Base-by-base conservation (phyloP, 768 basidiomycete species). In the Suillus decipiens region DNA sequence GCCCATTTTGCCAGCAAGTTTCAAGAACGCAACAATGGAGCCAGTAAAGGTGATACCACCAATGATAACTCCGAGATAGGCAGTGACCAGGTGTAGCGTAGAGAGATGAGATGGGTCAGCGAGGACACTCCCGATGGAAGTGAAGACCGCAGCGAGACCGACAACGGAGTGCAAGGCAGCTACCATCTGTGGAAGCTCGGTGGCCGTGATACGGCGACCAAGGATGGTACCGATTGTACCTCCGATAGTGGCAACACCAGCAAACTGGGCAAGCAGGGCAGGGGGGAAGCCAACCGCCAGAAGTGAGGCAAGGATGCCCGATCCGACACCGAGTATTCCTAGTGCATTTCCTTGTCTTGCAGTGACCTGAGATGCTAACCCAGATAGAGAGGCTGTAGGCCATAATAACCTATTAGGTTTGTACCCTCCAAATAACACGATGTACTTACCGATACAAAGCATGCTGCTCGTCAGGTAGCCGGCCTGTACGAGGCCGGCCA, bases 31-130 rank as follows among this genome's bases (percentile, higher is more conserved):
- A 17, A 95, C 90, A 48, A 95, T 86, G 1, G 93, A 94, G 33
- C 93, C 93, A 4, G 93, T 95, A 70, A 95, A 95, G 0, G 93
- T 95, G 59, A 95, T 81, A 63, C 93, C 93, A 76, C 90, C 92
- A 71, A 95, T 93, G 60, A 93, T 84, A 37, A 93, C 88, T 14
- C 93, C 90, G 31, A 95, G 82, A 71, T 95, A 95, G 4, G 93
- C 93, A 1, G 92, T 91, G 37, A 92, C 86, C 57, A 90, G 81
- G 73, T 95, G 93, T 47, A 95, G 78, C 10, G 80, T 87, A 4
- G 89, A 82, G 28, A 88, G 77, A 72, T 95, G 92, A 5, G 82
- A 78, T 28, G 84, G 77, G 65, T 92, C 89, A 10, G 86, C 83
- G 22, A 95, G 77, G 12, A 95, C 93, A 69, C 90, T 93, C 14